Evolutionary conservation across 129 eudicot genomes (phyloP), one percentile per base, ranked within the genome.

Genomic region (Tagetes patula): DNA sequence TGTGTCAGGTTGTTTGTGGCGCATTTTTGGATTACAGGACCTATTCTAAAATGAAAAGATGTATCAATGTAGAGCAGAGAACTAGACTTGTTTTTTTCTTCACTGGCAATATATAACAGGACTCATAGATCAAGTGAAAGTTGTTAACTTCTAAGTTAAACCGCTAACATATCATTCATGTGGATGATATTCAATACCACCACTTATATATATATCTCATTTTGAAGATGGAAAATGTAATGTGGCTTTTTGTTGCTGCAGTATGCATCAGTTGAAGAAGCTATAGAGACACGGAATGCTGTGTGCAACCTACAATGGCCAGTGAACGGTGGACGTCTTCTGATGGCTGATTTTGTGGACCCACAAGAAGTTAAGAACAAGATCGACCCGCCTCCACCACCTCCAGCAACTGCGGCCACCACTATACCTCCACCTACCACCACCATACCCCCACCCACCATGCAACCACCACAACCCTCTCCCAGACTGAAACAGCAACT

Each of bases 221-320:
- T 56, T 6, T 52, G 74, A 50, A 10, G 37, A 14, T 50, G 47
- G 14, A 52, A 7, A 50, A 37, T 38, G 38, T 70, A 39, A 50
- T 65, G 1, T 39, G 38, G 37, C 42, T 69, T 39, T n/a, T 78
- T 31, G 14, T 50, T 47, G 13, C 10, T 85, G 84, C 93, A 94
- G 99, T 94, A 86, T 78, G 85, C 96, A 52, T 87, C 93, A 3
- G 77, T 73, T 5, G 97, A 94, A 79, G 99, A 94, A 84, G 99
- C 99, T 48, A 73, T 76, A 69, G 93, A 84, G 72, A 94, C 99
- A 20, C 87, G 97, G 33, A 90, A 90, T 56, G 89, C 96, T 63
- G 83, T 90, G n/a, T 94, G 88, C 91, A 88, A 90, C 84, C 77
- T 94, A 72, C 96, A 88, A 47, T 94, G 99, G 99, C 99, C 99